A percentile compares a stretch with the other conserved stretches of the same genome.
Evolutionary conservation across 805 yeast species (phyloP).

Genomic region (Scheffersomyces lignosus): DNA sequence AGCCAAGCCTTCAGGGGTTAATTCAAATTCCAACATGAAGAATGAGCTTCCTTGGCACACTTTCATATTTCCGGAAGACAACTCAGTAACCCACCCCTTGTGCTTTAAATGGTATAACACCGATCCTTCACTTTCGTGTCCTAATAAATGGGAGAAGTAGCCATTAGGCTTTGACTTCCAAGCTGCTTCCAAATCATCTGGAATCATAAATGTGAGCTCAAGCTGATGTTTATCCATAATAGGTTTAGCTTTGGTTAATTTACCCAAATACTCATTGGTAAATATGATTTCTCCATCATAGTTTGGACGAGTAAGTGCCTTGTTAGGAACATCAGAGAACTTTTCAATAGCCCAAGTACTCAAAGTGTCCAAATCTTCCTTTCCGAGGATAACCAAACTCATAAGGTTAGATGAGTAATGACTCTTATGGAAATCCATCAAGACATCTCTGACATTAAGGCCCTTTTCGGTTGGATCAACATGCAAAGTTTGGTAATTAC

Average conservation of each 20-base stretch:
- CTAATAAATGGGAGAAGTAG: conserved; percentile 78
- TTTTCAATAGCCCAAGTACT: conserved; percentile 67
- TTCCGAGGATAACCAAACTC: conserved; percentile 83
- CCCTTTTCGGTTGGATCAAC: conserved; percentile 60
- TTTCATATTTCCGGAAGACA: conserved; percentile 70
- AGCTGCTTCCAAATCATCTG: conserved; percentile 60
- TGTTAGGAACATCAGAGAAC: conserved; percentile 64
- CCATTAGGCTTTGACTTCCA: conserved; percentile 72
- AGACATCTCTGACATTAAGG: conserved; percentile 75
- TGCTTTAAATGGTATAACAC: conserved; percentile 66
- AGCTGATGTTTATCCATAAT: conserved; percentile 76
- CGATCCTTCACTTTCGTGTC: conserved; percentile 93
- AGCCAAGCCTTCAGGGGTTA: conserved; percentile 70
- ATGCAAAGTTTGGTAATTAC: conserved; percentile 75
- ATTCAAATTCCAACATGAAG: conserved; percentile 69
- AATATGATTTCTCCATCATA: conserved; percentile 50
- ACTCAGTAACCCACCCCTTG: conserved; percentile 73
- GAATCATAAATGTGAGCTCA: conserved; percentile 68
- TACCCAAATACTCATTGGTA: conserved; percentile 48
- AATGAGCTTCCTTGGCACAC: conserved; percentile 66
- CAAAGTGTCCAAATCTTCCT: conserved; percentile 72
- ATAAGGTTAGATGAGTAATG: conserved; percentile 85
- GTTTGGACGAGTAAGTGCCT: conserved; percentile 41
- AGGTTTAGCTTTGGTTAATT: conserved; percentile 68
- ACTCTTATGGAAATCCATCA: conserved; percentile 68